phyloP scores from a whole-genome alignment of 345 rosid genomes.

The Salix koriyanagi region DNA sequence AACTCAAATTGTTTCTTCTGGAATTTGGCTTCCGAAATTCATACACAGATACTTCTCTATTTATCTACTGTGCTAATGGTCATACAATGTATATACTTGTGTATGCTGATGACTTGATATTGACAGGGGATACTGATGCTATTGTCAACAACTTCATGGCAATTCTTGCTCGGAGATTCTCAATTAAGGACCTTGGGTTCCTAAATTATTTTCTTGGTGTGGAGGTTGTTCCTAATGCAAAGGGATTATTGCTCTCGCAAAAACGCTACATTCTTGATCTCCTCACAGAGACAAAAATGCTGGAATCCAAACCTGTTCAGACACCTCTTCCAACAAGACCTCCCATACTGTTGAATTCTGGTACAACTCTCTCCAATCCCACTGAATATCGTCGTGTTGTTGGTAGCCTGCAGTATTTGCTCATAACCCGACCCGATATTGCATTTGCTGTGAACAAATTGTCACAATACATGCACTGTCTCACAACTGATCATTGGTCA shows the following conservation, averaged over 20 bases:
- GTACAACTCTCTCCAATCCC: background rate
- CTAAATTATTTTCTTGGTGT: background rate
- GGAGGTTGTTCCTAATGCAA: too few species aligned
- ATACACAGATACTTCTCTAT: rapidly evolving
- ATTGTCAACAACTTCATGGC: rapidly evolving
- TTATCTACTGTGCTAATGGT: too few species aligned
- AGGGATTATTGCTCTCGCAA: too few species aligned
- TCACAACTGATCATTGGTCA: rapidly evolving
- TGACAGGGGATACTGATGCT: rapidly evolving
- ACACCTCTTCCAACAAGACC: too few species aligned
- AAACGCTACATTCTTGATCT: background rate
- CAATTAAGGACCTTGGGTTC: background rate
- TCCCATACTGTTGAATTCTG: too few species aligned
- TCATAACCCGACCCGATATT: too few species aligned
- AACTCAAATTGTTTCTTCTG: too few species aligned
- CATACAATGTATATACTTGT: background rate
- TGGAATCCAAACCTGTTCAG: too few species aligned
- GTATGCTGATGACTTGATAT: background rate
- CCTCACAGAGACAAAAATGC: rapidly evolving
- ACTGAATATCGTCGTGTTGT: rapidly evolving
- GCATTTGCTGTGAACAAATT: too few species aligned
- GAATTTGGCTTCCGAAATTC: background rate
- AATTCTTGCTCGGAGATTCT: background rate
- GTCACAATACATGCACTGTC: background rate
- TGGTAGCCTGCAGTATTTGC: background rate